Evolutionary conservation across 2,329 filamentous ascomycete genomes (phyloP).

Genomic region (Paraphoma chrysanthemicola): DNA sequence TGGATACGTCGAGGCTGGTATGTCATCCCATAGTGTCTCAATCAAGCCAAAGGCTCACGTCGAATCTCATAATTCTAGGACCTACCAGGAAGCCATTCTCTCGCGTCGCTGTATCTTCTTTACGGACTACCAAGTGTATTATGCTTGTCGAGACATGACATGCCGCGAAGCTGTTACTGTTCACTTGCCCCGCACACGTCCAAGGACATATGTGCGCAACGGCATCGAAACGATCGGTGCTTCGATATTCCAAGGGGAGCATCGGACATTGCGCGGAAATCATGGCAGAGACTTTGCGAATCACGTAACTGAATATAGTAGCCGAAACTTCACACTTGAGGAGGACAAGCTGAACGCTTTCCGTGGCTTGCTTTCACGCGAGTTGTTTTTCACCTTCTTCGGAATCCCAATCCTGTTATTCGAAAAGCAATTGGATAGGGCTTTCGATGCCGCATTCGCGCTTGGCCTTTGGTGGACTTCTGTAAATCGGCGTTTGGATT

Average conservation of each 20-base stretch:
- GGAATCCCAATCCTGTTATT: neutral
- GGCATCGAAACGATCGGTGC: neutral
- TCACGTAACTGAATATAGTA: neutral
- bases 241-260: neutral
- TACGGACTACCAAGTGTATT: constrained; percentile 12
- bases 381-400: neutral
- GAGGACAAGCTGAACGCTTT: constrained; percentile 1
- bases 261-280: neutral
- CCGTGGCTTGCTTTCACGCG: constrained; percentile 1
- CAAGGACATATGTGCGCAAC: neutral
- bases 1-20: constrained; percentile 2
- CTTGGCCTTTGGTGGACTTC: neutral
- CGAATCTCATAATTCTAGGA: neutral
- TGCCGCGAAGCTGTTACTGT: neutral
- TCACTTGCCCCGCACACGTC: neutral
- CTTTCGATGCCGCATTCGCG: neutral
- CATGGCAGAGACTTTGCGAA: neutral
- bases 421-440: neutral
- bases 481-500: neutral
- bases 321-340: neutral
- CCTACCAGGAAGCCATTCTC: constrained; percentile 11
- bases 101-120: constrained; percentile 9
- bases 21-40: neutral
- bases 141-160: constrained; percentile 1
- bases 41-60: neutral